A percentile compares a stretch with the other conserved stretches of the same genome.
Evolutionary conservation across 345 rosid genomes (phyloP).

Genomic region (Xanthoceras sorbifolium): DNA sequence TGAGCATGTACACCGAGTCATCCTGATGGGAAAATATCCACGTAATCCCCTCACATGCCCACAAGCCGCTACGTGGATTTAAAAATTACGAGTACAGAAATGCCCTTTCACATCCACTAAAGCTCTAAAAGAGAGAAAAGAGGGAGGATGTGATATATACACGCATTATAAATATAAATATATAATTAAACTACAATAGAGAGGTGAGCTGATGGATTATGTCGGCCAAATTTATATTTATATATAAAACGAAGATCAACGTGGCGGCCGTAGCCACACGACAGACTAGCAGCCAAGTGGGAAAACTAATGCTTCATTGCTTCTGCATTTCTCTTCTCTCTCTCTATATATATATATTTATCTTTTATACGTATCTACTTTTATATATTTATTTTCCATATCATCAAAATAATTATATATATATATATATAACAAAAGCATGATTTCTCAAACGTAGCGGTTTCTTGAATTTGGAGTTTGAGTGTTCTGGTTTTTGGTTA

Average conservation of each 20-base stretch:
- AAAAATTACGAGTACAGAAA: background rate
- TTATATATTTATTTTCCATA: background rate
- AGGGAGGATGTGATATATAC: background rate
- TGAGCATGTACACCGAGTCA: too few species aligned
- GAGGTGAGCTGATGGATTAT: slow-evolving; percentile 39
- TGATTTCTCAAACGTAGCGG: background rate
- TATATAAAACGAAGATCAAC: slow-evolving; percentile 46
- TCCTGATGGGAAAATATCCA: too few species aligned
- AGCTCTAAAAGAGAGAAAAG: too few species aligned
- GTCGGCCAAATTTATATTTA: slow-evolving; percentile 64
- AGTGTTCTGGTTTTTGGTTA: background rate
- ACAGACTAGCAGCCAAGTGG: slow-evolving; percentile 55
- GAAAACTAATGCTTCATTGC: slow-evolving; percentile 26
- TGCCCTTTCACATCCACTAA: background rate
- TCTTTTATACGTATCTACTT: background rate
- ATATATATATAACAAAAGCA: background rate
- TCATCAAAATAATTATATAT: background rate
- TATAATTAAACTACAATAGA: background rate
- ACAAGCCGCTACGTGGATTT: background rate
- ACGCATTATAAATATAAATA: background rate
- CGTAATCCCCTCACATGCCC: slow-evolving; percentile 2
- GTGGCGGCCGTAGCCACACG: slow-evolving; percentile 61
- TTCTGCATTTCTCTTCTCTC: slow-evolving; percentile 10
- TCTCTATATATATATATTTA: background rate
- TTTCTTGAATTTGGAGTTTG: background rate